Conservation (phyloP, 768 basidiomycete genomes). For the Termitomyces sp. region DNA sequence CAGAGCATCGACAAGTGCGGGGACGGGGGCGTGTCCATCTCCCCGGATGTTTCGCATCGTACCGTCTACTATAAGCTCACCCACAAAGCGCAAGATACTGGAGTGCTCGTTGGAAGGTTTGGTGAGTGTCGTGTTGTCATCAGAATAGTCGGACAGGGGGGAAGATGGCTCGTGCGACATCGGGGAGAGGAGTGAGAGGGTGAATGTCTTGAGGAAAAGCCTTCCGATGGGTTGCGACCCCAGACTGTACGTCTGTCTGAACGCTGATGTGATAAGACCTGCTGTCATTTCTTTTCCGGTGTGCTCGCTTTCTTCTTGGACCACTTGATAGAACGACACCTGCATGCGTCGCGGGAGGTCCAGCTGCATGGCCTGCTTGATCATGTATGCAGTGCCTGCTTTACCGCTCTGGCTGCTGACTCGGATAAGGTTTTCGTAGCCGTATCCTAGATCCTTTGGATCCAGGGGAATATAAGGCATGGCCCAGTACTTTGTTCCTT, state of each 20-base stretch:
- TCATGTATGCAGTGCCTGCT: slow-evolving; percentile 77
- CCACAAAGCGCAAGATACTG: slow-evolving; percentile 47
- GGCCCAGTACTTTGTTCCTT: slow-evolving; percentile 49
- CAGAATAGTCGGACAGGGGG: slow-evolving; percentile 33
- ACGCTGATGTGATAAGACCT: slow-evolving; percentile 68
- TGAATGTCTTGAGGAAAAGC: slow-evolving; percentile 59
- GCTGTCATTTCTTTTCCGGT: slow-evolving; percentile 78
- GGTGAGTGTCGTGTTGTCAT: slow-evolving; percentile 36
- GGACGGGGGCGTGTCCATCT: slow-evolving; percentile 75
- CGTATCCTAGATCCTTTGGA: slow-evolving; percentile 78
- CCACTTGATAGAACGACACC: slow-evolving; percentile 69
- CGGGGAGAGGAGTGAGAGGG: slow-evolving; percentile 40
- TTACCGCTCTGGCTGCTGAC: slow-evolving; percentile 88
- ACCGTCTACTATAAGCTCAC: slow-evolving; percentile 64
- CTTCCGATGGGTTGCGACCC: slow-evolving; percentile 60
- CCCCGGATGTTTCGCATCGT: slow-evolving; percentile 58
- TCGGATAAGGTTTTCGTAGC: slow-evolving; percentile 82
- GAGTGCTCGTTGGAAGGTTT: slow-evolving; percentile 8
- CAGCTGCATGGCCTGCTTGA: slow-evolving; percentile 69
- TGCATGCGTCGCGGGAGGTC: slow-evolving; percentile 84
- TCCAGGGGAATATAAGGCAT: slow-evolving; percentile 85
- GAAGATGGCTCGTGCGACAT: slow-evolving; percentile 31
- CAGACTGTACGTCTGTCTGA: slow-evolving; percentile 60
- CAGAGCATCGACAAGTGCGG: slow-evolving; percentile 72
- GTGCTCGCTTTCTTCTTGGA: slow-evolving; percentile 67